phyloP scores from a whole-genome alignment of 148 eudicot genomes.

The Talinum fruticosum region DNA sequence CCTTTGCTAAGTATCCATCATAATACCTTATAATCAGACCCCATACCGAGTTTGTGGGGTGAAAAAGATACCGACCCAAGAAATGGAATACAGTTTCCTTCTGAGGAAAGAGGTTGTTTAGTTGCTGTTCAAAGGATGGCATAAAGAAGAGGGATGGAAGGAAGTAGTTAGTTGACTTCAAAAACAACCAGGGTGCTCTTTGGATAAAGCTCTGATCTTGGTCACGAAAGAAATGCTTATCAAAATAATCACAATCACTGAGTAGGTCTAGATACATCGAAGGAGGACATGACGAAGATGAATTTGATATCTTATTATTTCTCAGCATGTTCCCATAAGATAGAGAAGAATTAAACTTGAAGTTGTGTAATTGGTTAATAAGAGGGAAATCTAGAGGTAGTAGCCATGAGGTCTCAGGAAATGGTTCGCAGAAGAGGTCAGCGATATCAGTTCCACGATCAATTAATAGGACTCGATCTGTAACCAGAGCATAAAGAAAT shows the following conservation, averaged over 20 bases:
- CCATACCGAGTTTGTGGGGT: constrained; percentile 72
- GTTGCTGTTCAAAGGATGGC: constrained; percentile 49
- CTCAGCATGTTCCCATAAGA: constrained; percentile 43
- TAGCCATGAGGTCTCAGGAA: constrained; percentile 57
- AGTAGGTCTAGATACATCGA: constrained; percentile 48
- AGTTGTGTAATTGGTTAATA: constrained; percentile 22
- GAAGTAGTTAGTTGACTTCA: constrained; percentile 56
- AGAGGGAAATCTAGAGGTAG: constrained; percentile 61
- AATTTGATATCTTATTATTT: constrained; percentile 15
- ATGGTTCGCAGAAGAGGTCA: constrained; percentile 71
- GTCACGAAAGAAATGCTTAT: constrained; percentile 63
- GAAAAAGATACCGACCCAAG: constrained; percentile 65
- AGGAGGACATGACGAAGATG: constrained; percentile 21
- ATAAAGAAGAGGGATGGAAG: constrained; percentile 64
- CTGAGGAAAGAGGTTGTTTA: constrained; percentile 48
- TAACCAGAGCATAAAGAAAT: constrained; percentile 70
- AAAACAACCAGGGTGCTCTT: constrained; percentile 47
- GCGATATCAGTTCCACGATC: constrained; percentile 48
- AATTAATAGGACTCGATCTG: constrained; percentile 61
- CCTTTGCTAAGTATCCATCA: constrained; percentile 50
- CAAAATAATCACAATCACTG: constrained; percentile 44
- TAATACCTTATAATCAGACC: constrained; percentile 58
- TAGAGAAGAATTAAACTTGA: constrained; percentile 22
- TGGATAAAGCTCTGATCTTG: constrained; percentile 49
- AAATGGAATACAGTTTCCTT: constrained; percentile 61